Base-by-base conservation (phyloP, 768 basidiomycete genomes). In the Suillus ampliporus region DNA sequence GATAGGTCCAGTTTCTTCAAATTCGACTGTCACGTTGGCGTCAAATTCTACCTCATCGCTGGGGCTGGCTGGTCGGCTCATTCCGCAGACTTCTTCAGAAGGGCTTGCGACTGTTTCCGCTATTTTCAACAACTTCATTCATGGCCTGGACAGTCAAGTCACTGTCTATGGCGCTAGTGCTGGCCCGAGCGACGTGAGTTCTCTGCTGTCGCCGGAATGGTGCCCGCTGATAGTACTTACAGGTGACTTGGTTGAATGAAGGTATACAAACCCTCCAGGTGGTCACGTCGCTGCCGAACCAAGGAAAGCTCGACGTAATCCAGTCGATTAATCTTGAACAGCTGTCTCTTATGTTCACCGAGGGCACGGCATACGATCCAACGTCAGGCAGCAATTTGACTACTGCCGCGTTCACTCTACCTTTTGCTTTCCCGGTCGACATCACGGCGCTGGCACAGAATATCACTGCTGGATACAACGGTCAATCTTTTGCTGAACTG, bases 191-290 rank as follows among this genome's bases (percentile, higher is more conserved):
- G 83, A 83, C 64, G 89, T 90, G 68, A 53, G 82, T 68, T 40
- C 9, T 34, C 9, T 35, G 9, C 19, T 47, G 19, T 43, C 21
- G 35, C 28, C 5, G 11, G 37, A 46, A n/a, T 60, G 17, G 50
- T 56, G 59, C 57, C 47, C 28, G 26, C 63, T 68, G 26, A 64
- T 19, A 44, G 31, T 13, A 41, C 35, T 47, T 62, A 10, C 61
- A 89, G 87, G 88, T 88, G 14, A 82, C 84, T 5, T 92, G 90
- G 90, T 76, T 92, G 26, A 89, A 90, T 67, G 82, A 86, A 54
- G 90, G 84, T 28, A 90, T 92, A 71, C 84, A 88, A 73, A 78
- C 79, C 34, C 83, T 92, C 17, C 76, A 80, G 57, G 79, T 92
- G 2, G 78, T 78, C 6, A 84, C 89, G 0, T 77, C 84, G 28